Evolutionary conservation across 805 yeast species (phyloP).

Genomic region (Hanseniaspora nectarophila): DNA sequence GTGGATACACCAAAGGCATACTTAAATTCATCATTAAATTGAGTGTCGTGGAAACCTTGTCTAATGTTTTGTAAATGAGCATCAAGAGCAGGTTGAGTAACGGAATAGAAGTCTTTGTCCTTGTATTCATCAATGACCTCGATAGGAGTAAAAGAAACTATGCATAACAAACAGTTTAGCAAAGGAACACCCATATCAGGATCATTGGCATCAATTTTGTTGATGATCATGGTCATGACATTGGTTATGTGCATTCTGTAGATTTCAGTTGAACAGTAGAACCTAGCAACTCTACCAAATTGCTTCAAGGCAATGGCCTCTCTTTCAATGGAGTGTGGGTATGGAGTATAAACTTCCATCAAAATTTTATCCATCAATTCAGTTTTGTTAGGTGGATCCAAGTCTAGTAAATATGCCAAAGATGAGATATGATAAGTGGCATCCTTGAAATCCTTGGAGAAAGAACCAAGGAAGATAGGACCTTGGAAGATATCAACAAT

Average conservation of each 20-base stretch:
- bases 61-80: conserved; percentile 47
- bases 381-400: conserved; percentile 37
- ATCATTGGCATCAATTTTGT: conserved; percentile 85
- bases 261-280: conserved; percentile 48
- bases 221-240: conserved; percentile 52
- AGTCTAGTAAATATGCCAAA: conserved; percentile 50
- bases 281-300: conserved; percentile 52
- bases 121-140: conserved; percentile 38
- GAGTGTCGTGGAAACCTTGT: conserved; percentile 26
- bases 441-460: conserved; percentile 51
- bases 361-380: conserved; percentile 42
- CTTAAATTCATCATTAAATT: conserved; percentile 37
- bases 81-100: conserved; percentile 36
- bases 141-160: conserved; percentile 63
- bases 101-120: conserved; percentile 30
- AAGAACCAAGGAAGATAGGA: conserved; percentile 56
- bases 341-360: conserved; percentile 67
- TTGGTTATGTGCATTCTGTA: conserved; percentile 72
- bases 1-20: conserved; percentile 63
- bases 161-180: conserved; percentile 54
- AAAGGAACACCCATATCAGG: conserved; percentile 58
- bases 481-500: conserved; percentile 37
- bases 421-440: conserved; percentile 48
- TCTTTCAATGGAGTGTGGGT: conserved; percentile 67
- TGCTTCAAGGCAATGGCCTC: conserved; percentile 59